Conservation (phyloP, 768 basidiomycete genomes). For the Pulveroboletus sp. region DNA sequence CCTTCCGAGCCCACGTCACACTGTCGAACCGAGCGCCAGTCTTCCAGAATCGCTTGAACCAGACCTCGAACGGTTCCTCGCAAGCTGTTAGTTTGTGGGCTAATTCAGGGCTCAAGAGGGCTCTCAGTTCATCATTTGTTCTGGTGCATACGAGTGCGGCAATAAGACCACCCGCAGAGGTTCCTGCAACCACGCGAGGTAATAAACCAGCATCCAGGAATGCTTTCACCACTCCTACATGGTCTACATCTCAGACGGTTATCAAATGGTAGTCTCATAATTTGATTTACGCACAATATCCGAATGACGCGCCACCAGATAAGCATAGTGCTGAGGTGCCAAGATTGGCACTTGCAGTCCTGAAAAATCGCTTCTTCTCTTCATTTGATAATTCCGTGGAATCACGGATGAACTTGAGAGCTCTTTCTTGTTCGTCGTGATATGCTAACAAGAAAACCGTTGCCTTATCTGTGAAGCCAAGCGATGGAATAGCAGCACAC, state of each 20-base stretch:
- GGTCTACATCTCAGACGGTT: constrained; percentile 44
- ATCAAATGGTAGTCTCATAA: not conserved
- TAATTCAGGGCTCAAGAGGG: constrained; percentile 73
- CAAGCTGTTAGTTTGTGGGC: constrained; percentile 81
- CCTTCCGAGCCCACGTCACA: constrained; percentile 86
- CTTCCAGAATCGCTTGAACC: constrained; percentile 67
- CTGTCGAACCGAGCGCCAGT: constrained; percentile 97
- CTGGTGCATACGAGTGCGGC: constrained; percentile 75
- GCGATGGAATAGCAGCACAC: constrained; percentile 35
- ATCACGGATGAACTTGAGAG: constrained; percentile 72
- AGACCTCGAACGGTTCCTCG: constrained; percentile 67
- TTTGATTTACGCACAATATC: constrained; percentile 64
- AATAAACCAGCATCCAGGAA: constrained; percentile 82
- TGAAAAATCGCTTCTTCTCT: constrained; percentile 92
- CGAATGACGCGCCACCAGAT: constrained; percentile 93
- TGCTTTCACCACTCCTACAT: constrained; percentile 88
- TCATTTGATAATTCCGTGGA: constrained; percentile 70
- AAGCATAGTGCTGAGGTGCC: constrained; percentile 91
- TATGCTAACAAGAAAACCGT: constrained; percentile 52
- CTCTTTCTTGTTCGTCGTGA: constrained; percentile 69
- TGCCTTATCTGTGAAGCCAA: not conserved
- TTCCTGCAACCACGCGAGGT: constrained; percentile 91
- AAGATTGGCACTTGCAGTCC: constrained; percentile 80
- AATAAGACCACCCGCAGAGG: constrained; percentile 86
- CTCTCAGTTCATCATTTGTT: constrained; percentile 81